Evolutionary conservation across 2,329 filamentous ascomycete genomes (phyloP).

Genomic region (Anisogramma anomala): DNA sequence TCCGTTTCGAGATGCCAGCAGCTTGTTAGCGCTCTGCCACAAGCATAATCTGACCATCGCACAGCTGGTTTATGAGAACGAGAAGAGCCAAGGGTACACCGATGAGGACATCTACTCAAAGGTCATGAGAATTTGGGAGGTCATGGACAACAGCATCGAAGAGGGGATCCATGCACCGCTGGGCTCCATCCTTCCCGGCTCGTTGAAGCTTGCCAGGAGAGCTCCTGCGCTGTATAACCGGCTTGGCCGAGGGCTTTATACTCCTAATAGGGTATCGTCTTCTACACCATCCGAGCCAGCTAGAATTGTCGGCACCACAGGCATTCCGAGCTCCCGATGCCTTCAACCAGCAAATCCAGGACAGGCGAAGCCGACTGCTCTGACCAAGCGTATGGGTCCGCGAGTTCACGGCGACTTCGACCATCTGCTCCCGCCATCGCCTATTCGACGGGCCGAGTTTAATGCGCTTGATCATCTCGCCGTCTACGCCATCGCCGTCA

Average conservation of each 20-base stretch:
- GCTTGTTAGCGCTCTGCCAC: constrained; percentile 34
- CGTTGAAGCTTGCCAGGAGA: constrained; percentile 35
- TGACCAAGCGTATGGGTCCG: constrained; percentile 24
- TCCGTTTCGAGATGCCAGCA: constrained; percentile 35
- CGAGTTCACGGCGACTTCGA: constrained; percentile 33
- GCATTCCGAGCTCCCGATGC: constrained; percentile 15
- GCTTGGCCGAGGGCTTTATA: constrained; percentile 35
- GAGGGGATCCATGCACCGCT: constrained; percentile 36
- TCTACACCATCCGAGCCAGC: background rate
- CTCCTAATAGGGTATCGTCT: constrained; percentile 18
- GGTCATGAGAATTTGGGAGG: constrained; percentile 37
- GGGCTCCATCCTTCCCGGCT: constrained; percentile 32
- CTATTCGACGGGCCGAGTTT: constrained; percentile 34
- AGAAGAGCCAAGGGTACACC: constrained; percentile 38
- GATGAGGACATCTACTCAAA: constrained; percentile 38
- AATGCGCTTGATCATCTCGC: constrained; percentile 39
- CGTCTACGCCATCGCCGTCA: constrained; percentile 40
- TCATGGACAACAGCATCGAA: constrained; percentile 40
- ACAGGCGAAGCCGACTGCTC: constrained; percentile 30
- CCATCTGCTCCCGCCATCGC: constrained; percentile 35
- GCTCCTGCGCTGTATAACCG: constrained; percentile 34
- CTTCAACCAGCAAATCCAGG: constrained; percentile 29
- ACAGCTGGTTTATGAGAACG: constrained; percentile 40
- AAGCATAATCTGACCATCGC: constrained; percentile 41
- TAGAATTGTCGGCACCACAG: constrained; percentile 1